Evolutionary conservation across 2,329 filamentous ascomycete genomes (phyloP).

Genomic region (Paecilomyces dactylethromorphus): DNA sequence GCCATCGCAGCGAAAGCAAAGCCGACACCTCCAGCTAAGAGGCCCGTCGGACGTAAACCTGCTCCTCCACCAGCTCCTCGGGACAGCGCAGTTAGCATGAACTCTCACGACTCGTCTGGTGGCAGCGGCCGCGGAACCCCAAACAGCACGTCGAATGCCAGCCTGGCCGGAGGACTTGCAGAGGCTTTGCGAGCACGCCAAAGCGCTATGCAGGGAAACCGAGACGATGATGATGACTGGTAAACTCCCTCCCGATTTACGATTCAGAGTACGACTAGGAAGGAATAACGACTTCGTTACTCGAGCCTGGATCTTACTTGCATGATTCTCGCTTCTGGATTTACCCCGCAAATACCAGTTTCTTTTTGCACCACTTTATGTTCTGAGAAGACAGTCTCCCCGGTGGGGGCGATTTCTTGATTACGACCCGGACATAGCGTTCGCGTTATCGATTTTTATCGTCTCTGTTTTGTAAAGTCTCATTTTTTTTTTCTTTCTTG

Average conservation of each 20-base stretch:
- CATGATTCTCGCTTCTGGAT: background rate
- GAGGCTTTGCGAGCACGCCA: slow-evolving; percentile 73
- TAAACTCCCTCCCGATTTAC: slow-evolving; percentile 27
- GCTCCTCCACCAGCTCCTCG: slow-evolving; percentile 60
- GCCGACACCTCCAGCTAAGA: slow-evolving; percentile 69
- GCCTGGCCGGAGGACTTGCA: slow-evolving; percentile 66
- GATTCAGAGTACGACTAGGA: background rate
- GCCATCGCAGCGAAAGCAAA: slow-evolving; percentile 50
- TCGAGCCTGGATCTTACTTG: background rate
- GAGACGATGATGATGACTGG: slow-evolving; percentile 67
- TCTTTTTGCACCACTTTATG: background rate
- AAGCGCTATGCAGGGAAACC: slow-evolving; percentile 65
- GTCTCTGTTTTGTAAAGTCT: background rate
- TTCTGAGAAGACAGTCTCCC: background rate
- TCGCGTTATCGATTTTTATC: background rate
- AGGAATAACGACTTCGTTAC: background rate
- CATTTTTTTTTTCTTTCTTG: background rate
- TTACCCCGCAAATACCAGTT: background rate
- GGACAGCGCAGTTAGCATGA: slow-evolving; percentile 53
- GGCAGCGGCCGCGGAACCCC: slow-evolving; percentile 66
- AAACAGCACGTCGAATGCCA: slow-evolving; percentile 50
- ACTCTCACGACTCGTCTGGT: slow-evolving; percentile 46
- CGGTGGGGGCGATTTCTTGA: background rate
- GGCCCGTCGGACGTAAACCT: slow-evolving; percentile 69
- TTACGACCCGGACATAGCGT: background rate